Evolutionary conservation across 1,284 basidiomycete species (phyloP), one percentile per base, ranked within the genome.

Genomic region (Ganoderma boninense): DNA sequence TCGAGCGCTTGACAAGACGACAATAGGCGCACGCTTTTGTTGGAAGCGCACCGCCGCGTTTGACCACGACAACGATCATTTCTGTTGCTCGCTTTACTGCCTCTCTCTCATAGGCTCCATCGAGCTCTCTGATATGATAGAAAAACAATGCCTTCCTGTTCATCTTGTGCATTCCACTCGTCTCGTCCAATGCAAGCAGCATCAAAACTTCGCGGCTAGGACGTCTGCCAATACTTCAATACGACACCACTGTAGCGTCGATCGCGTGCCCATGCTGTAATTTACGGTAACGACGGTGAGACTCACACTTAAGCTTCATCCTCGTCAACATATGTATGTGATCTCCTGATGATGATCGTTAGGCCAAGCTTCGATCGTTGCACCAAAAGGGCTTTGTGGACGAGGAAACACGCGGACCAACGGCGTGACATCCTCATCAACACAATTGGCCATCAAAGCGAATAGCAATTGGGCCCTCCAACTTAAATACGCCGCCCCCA

Each of bases 401-500:
- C 14, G n/a, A n/a, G 46, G 46, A 7, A n/a, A 46, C 18, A 46
- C 44, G 44, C 44, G n/a, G 46, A 49, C 46, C n/a, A 49, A n/a
- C 11, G 46, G 46, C 10, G 46, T 49, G 46, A 23, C 46, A 49
- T 49, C 46, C 8, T 49, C 56, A 38, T 38, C 56, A 61, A 61
- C 23, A 18, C 38, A 38, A 38, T 38, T 38, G 38, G 35, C 59
- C 20, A 40, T 61, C 38, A 35, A n/a, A 56, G 49, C 49, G 23
- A 52, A 52, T 38, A 14, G 5, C 59, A 42, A 40, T 35, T 29
- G 60, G 60, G 23, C 35, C 3, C 66, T n/a, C 66, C 46, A 56
- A 16, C 44, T 44, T 67, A 57, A 57, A 57, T 38, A 43, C 26
- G 23, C 42, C 20, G 23, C 56, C 62, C n/a, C 38, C 60, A 62